phyloP scores from a whole-genome alignment of 2,329 filamentous ascomycete genomes.

The Apiospora phragmitis region DNA sequence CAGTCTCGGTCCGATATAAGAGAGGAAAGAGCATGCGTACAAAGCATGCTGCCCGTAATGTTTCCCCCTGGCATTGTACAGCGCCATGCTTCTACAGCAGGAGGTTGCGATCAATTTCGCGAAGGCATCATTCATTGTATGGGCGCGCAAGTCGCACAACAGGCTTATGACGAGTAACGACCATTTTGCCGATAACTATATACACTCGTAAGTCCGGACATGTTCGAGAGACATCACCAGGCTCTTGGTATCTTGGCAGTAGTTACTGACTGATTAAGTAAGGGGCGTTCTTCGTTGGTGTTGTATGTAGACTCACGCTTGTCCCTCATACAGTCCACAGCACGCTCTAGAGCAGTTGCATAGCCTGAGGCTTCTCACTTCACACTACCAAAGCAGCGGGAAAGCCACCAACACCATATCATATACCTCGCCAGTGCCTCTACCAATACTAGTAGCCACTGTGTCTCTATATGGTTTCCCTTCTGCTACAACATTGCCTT shows the following conservation, averaged over 20 bases:
- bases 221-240: too few species aligned
- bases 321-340: neutral
- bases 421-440: neutral
- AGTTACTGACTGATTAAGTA: too few species aligned
- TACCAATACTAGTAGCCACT: neutral
- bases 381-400: neutral
- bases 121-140: too few species aligned
- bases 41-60: neutral
- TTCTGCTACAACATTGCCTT: neutral
- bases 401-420: neutral
- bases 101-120: neutral
- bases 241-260: too few species aligned
- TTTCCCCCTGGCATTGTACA: neutral
- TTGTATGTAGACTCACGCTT: too few species aligned
- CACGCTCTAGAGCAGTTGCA: neutral
- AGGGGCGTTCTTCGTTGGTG: too few species aligned
- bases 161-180: too few species aligned
- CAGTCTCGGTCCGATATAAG: neutral
- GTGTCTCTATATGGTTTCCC: neutral
- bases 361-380: neutral
- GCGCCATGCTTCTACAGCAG: neutral
- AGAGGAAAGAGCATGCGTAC: neutral
- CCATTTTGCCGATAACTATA: too few species aligned
- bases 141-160: too few species aligned
- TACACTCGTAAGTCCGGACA: too few species aligned